Base-by-base conservation (phyloP, 331 rosid species). In the Malus hybrid region DNA sequence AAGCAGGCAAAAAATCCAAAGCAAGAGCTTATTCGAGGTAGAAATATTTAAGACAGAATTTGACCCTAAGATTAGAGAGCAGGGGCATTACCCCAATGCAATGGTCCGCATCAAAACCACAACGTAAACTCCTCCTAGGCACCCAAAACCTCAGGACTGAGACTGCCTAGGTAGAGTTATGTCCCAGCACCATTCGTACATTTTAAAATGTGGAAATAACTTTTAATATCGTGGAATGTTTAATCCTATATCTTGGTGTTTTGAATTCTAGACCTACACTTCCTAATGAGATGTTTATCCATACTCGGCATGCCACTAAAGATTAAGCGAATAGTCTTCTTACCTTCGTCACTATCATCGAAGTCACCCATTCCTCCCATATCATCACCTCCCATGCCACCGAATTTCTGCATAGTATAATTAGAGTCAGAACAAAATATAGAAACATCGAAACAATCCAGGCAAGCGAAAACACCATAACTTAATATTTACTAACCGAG, bases 321-420 rank as follows among this genome's bases (percentile, higher is more conserved):
- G 34, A 27, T 62, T 44, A 46, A 74, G 78, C 48, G 5, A 46
- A 61, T 4, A 19, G 33, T 46, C 1, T 32, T 62, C 61, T 74
- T 62, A 74, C 78, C 78, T 27, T 74, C 78, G 15, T 74, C 70
- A 46, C 70, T 74, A n/a, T 74, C 78, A 46, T 74, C 78, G 12
- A 74, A 64, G 78, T 74, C 85, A 0, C 75, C 85, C 84, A 82
- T 61, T 10, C 65, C 84, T 52, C 57, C 57, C 57, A 52, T 52
- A 28, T 69, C 80, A 11, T 75, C 15, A 42, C 76, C 86, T 16
- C 77, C 84, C 83, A 83, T 60, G 55, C 89, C 91, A 9, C 76
- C 93, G 42, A 95, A 85, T 86, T 90, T 92, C 99, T 95, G 88
- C 86, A 87, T 32, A 18, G 78, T 19, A 60, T 24, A 65, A 6